phyloP scores from a whole-genome alignment of 768 basidiomycete species.

The Amanita muscaria region DNA sequence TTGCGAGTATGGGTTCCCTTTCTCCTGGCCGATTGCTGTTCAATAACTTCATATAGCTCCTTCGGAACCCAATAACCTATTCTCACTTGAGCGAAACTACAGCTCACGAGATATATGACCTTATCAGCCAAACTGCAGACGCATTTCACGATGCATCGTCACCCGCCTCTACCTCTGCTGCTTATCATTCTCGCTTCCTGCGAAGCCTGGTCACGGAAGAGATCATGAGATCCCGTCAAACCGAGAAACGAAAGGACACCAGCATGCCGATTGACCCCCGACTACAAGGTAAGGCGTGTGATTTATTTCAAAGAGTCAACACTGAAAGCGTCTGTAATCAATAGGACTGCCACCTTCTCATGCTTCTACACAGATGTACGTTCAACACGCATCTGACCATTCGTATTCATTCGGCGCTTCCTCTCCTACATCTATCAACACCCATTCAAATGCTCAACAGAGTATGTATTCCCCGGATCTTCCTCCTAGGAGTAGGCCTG shows the following conservation, averaged over 20 bases:
- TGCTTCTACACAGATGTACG: slow-evolving; percentile 22
- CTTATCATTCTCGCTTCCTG: slow-evolving; percentile 74
- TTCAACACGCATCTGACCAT: slow-evolving; percentile 25
- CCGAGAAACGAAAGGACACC: slow-evolving; percentile 30
- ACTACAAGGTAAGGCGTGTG: slow-evolving; percentile 37
- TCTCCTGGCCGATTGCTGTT: not conserved
- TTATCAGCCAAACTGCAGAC: slow-evolving; percentile 65
- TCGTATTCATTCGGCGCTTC: slow-evolving; percentile 35
- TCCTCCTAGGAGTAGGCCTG: slow-evolving; percentile 7
- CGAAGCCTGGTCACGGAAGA: slow-evolving; percentile 60
- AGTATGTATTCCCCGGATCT: slow-evolving; percentile 3
- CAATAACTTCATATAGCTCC: slow-evolving; percentile 36
- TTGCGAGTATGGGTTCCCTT: slow-evolving; percentile 42
- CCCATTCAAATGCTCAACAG: slow-evolving; percentile 16
- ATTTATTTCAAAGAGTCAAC: slow-evolving; percentile 8
- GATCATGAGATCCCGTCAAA: slow-evolving; percentile 43
- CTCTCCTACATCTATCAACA: slow-evolving; percentile 26
- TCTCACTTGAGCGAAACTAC: slow-evolving; percentile 53
- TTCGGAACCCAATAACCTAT: slow-evolving; percentile 53
- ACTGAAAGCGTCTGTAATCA: no score
- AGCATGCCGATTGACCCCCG: slow-evolving; percentile 45
- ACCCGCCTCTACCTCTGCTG: slow-evolving; percentile 55
- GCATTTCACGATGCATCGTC: slow-evolving; percentile 72
- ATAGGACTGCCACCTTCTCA: slow-evolving; percentile 19
- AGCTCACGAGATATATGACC: slow-evolving; percentile 51